These are phyloP conservation scores for Termitomyces sp. DNA, from an alignment of 768 basidiomycete species.

Conservation along the genomic window DNA sequence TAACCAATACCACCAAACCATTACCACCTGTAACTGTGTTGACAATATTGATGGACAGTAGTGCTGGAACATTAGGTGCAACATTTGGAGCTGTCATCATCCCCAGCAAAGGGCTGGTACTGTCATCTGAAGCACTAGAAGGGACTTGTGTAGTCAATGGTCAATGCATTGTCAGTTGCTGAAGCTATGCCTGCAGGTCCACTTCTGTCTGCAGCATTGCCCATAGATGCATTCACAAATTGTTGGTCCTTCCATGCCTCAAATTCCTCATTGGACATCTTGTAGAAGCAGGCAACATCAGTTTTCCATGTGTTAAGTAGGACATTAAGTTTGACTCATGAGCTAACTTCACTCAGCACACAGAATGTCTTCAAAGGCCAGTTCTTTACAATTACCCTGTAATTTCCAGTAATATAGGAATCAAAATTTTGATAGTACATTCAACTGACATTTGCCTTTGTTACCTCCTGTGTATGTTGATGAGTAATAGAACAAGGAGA, in stretches of 20 bases:
- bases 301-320: conserved; percentile 3
- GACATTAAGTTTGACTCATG: conserved; percentile 2
- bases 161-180: neutral
- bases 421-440: conserved; percentile 15
- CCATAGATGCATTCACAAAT: too few relatives aligned
- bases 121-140: too few relatives aligned
- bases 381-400: conserved; percentile 10
- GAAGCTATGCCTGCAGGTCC: neutral
- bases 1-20: neutral
- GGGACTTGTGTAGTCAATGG: neutral
- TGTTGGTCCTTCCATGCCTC: neutral
- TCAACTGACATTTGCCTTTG: neutral
- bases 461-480: neutral
- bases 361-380: conserved; percentile 17
- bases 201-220: neutral
- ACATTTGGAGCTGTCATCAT: too few relatives aligned
- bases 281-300: neutral
- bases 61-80: neutral
- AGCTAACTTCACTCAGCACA: conserved; percentile 6
- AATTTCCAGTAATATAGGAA: conserved; percentile 8
- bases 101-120: too few relatives aligned
- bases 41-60: neutral
- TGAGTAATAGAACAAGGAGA: neutral
- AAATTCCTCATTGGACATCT: neutral
- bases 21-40: neutral